These are phyloP conservation scores for Gossypium schwendimanii DNA, from an alignment of 441 rosid genomes.

Conservation along the genomic window DNA sequence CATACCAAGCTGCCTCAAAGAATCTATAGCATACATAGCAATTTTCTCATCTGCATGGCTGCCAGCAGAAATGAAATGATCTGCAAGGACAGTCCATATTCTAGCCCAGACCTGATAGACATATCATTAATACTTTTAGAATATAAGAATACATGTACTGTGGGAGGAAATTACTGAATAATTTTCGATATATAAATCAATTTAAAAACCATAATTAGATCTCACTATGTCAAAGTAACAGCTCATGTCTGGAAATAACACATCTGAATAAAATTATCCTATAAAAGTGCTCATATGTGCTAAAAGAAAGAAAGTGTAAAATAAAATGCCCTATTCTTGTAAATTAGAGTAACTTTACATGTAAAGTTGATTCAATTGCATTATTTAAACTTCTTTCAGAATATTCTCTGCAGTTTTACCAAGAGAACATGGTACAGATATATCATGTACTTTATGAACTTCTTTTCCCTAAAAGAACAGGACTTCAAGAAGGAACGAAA, in stretches of 20 bases:
- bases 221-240: not conserved
- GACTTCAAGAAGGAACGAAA: constrained; percentile 5
- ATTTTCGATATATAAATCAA: not conserved
- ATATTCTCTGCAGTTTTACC: not conserved
- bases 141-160: not conserved
- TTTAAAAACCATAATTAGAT: constrained; percentile 2
- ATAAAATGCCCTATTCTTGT: not conserved
- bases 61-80: constrained; percentile 97
- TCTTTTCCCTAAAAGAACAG: not conserved
- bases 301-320: not conserved
- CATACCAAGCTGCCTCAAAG: constrained; percentile 96
- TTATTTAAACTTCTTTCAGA: not conserved
- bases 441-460: not conserved
- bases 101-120: constrained; percentile 93
- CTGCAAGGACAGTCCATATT: constrained; percentile 96
- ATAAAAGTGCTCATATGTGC: not conserved
- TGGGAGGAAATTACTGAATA: constrained; percentile 6
- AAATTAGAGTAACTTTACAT: not conserved
- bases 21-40: constrained; percentile 99
- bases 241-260: not conserved
- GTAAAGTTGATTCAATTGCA: not conserved
- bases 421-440: not conserved
- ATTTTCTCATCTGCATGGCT: constrained; percentile 96
- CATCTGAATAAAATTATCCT: not conserved
- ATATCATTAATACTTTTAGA: constrained; percentile 19